phyloP scores from a whole-genome alignment of 495 filamentous ascomycete genomes.

The Penicillium desertorum region DNA sequence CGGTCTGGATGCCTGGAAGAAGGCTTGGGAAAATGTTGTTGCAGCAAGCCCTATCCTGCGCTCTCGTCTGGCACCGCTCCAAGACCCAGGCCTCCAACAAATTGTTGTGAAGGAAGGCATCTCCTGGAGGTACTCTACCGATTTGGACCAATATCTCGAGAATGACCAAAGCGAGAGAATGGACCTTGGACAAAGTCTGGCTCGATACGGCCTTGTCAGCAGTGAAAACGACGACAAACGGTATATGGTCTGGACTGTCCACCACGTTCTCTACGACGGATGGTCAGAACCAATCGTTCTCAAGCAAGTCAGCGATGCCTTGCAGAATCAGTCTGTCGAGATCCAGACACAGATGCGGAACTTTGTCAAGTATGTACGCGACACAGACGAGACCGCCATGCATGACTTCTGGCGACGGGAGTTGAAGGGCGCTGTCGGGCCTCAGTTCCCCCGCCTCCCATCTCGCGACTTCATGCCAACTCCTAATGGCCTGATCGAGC shows the following conservation, averaged over 20 bases:
- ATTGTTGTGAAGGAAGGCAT: slow-evolving; percentile 52
- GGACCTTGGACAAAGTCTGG: slow-evolving; percentile 55
- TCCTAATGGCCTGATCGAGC: slow-evolving; percentile 52
- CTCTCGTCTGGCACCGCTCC: slow-evolving; percentile 58
- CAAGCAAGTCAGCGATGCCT: slow-evolving; percentile 48
- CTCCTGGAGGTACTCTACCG: slow-evolving; percentile 39
- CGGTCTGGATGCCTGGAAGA: slow-evolving; percentile 39
- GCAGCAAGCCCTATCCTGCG: slow-evolving; percentile 54
- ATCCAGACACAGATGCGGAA: slow-evolving; percentile 36
- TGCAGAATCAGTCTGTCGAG: slow-evolving; percentile 23
- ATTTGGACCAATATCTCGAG: slow-evolving; percentile 51
- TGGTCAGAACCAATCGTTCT: slow-evolving; percentile 61
- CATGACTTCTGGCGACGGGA: slow-evolving; percentile 46
- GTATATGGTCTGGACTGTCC: slow-evolving; percentile 61
- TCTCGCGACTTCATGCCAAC: slow-evolving; percentile 54
- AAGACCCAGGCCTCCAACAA: slow-evolving; percentile 56
- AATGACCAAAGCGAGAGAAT: slow-evolving; percentile 48
- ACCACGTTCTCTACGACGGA: slow-evolving; percentile 69
- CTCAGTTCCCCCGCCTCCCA: slow-evolving; percentile 59
- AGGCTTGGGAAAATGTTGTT: slow-evolving; percentile 51
- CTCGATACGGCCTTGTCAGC: slow-evolving; percentile 53
- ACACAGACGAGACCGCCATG: slow-evolving; percentile 36
- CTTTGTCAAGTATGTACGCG: slow-evolving; percentile 45
- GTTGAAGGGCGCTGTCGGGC: slow-evolving; percentile 51
- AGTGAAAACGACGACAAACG: slow-evolving; percentile 30